Conservation (phyloP, 1,284 basidiomycete genomes). For the Ustilago shanxiensis region DNA sequence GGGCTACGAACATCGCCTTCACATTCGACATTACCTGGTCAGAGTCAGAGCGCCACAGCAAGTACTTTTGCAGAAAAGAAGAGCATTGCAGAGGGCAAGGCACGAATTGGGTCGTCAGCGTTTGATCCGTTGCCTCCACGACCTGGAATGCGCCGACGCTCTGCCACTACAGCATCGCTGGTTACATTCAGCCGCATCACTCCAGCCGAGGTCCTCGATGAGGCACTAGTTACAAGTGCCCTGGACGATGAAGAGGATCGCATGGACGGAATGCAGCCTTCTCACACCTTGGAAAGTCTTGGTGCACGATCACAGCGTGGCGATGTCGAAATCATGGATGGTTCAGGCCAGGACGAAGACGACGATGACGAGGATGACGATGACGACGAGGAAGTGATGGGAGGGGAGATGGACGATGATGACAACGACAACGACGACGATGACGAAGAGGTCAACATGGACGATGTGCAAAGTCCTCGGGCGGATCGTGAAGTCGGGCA, state of each 20-base stretch:
- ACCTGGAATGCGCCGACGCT: conserved; percentile 47
- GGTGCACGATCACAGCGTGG: conserved; percentile 7
- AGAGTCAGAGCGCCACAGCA: conserved; percentile 10
- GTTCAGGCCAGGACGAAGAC: conserved; percentile 30
- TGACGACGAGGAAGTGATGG: conserved; percentile 21
- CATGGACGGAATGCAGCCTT: conserved; percentile 24
- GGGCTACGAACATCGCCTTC: conserved; percentile 20
- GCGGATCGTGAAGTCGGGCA: conserved; percentile 17
- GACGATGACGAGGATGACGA: conserved; percentile 38
- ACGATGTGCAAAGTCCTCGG: conserved; percentile 11
- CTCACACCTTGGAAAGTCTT: conserved; percentile 23
- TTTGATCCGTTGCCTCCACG: conserved; percentile 36
- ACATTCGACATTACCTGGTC: conserved; percentile 10
- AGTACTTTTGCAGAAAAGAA: conserved; percentile 7
- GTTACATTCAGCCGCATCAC: conserved; percentile 47
- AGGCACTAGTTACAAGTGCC: conserved; percentile 41
- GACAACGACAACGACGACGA: conserved; percentile 16
- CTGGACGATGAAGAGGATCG: conserved; percentile 54
- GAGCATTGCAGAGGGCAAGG: background rate
- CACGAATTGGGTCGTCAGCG: conserved; percentile 31
- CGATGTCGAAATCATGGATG: conserved; percentile 13
- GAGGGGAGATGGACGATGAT: conserved; percentile 12
- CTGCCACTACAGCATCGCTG: conserved; percentile 42
- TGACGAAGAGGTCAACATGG: conserved; percentile 11
- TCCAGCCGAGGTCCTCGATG: conserved; percentile 51